Evolutionary conservation across 331 rosid species (phyloP), one percentile per base, ranked within the genome.

Genomic region (Malus hybrid): DNA sequence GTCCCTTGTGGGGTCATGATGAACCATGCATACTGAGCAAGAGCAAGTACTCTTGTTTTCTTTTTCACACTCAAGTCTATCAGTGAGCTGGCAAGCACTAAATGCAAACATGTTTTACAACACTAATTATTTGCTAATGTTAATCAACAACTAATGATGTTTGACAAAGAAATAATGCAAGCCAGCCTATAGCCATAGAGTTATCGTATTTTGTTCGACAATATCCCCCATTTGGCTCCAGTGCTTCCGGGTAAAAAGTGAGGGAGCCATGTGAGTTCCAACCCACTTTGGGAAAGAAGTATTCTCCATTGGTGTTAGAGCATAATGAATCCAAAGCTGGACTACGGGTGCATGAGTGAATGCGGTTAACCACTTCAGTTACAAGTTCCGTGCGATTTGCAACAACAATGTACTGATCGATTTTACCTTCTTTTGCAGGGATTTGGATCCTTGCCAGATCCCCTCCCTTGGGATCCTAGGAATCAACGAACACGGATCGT

Each of bases 1-100:
- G 44, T 62, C 72, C 69, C 13, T 52, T 74, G 77, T 83, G 88
- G 85, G 84, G 84, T 13, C 93, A 76, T 33, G 74, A 55, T 34
- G 69, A 69, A 46, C 72, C 76, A 80, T 76, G 79, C 50, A 20
- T 36, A 1, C 19, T 16, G 66, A 20, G 33, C 52, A 70, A 75
- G 36, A 69, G 34, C 42, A 57, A 39, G 54, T 39, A 32, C 34
- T 71, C 81, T 76, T 79, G 74, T 73, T 73, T 39, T 55, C 69
- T 76, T 85, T 69, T 68, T 76, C 78, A 14, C 20, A 71, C 20
- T 14, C 39, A 62, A 39, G 67, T 62, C 33, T 7, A 3, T 11
- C 16, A 29, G n/a, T 14, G 67, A 28, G 86, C 86, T 69, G 88
- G 71, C 81, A 78, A 60, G 84, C 88, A 87, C 66, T 72, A 70